Evolutionary conservation across 192 early-diverging fungal genomes (phyloP).

Genomic region (Podila horticola): DNA sequence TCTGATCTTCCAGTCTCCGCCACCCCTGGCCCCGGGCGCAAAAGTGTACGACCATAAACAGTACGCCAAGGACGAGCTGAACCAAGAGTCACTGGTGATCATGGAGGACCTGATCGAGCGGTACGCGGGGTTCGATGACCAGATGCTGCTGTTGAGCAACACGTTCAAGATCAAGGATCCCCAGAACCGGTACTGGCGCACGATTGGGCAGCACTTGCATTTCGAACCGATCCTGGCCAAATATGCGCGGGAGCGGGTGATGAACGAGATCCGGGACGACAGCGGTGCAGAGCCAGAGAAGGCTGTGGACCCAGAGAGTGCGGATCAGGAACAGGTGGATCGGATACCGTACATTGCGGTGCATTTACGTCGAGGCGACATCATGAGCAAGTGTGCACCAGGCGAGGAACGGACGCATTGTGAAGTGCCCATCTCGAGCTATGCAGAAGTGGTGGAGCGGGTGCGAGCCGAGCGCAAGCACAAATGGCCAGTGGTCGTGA

Average conservation of each 20-base stretch:
- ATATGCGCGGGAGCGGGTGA: constrained; percentile 13
- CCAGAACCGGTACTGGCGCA: constrained; percentile 9
- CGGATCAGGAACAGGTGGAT: background rate
- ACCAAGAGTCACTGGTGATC: background rate
- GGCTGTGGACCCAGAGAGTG: background rate
- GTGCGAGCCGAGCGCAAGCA: constrained; percentile 9
- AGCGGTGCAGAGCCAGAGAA: background rate
- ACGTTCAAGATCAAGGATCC: constrained; percentile 28
- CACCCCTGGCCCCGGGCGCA: background rate
- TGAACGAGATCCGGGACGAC: constrained; percentile 16
- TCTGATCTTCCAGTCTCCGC: background rate
- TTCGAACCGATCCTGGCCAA: constrained; percentile 32
- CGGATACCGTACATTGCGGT: constrained; percentile 36
- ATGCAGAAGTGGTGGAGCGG: constrained; percentile 10
- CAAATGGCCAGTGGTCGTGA: constrained; percentile 23
- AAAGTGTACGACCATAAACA: background rate
- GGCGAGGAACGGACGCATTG: background rate
- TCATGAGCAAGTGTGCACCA: constrained; percentile 11
- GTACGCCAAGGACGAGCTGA: background rate
- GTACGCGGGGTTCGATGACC: constrained; percentile 5
- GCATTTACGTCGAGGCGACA: constrained; percentile 37
- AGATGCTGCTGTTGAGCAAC: constrained; percentile 15
- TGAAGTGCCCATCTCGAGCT: constrained; percentile 12
- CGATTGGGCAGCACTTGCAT: constrained; percentile 22
- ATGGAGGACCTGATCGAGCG: constrained; percentile 28